A percentile compares a stretch with the other conserved stretches of the same genome.
phyloP scores from a whole-genome alignment of 805 yeast species.

The Torulaspora delbrueckii region DNA sequence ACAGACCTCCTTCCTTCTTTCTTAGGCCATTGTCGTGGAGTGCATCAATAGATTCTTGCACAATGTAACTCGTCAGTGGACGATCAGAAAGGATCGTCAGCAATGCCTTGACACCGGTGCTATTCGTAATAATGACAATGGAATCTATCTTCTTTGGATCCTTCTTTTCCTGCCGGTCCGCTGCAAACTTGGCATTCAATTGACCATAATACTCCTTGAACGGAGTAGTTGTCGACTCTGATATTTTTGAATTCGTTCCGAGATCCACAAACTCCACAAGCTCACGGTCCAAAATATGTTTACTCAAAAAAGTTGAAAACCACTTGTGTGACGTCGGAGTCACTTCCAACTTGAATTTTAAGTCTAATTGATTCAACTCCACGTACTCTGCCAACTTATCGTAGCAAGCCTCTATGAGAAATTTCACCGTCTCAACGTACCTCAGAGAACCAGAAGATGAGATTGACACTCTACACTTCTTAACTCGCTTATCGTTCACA shows the following conservation, averaged over 20 bases:
- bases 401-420: slow-evolving; percentile 27
- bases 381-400: slow-evolving; percentile 10
- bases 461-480: slow-evolving; percentile 12
- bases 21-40: slow-evolving; percentile 21
- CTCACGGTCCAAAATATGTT: slow-evolving; percentile 15
- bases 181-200: slow-evolving; percentile 26
- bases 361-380: slow-evolving; percentile 8
- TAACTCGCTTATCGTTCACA: slow-evolving; percentile 1
- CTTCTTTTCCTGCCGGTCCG: neutral
- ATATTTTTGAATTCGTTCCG: slow-evolving; percentile 12
- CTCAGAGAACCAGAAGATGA: slow-evolving; percentile 33
- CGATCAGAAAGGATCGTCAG: slow-evolving; percentile 34
- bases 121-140: slow-evolving; percentile 31
- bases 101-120: slow-evolving; percentile 35
- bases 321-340: slow-evolving; percentile 31
- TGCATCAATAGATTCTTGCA: slow-evolving; percentile 30
- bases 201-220: slow-evolving; percentile 33
- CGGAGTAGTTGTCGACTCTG: slow-evolving; percentile 25
- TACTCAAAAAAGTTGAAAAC: slow-evolving; percentile 30
- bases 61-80: slow-evolving; percentile 29
- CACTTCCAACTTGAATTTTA: slow-evolving; percentile 25
- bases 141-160: slow-evolving; percentile 18
- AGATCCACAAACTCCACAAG: slow-evolving; percentile 23
- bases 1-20: slow-evolving; percentile 8
- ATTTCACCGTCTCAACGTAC: slow-evolving; percentile 34